These are phyloP conservation scores for Saccharomycopsis lassenensis DNA, from an alignment of 805 yeast genomes.

Conservation along the genomic window DNA sequence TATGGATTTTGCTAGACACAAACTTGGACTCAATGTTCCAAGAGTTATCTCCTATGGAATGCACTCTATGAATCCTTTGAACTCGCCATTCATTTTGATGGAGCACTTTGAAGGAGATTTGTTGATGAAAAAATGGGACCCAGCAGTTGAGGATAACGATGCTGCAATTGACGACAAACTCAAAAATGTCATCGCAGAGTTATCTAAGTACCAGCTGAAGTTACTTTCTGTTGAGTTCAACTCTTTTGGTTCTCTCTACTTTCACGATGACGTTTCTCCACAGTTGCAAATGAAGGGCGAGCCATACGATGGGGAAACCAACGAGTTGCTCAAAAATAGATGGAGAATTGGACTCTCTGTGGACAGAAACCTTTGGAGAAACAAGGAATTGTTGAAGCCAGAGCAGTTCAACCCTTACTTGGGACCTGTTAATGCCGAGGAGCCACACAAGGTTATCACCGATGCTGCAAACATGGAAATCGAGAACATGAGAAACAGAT, in stretches of 20 bases:
- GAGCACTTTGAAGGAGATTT: constrained; percentile 72
- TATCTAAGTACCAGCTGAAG: constrained; percentile 54
- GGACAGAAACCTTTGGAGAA: constrained; percentile 69
- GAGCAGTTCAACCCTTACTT: constrained; percentile 37
- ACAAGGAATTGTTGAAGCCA: constrained; percentile 42
- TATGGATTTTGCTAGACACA: constrained; percentile 62
- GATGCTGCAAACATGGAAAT: constrained; percentile 59
- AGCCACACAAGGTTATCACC: constrained; percentile 52
- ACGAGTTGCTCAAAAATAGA: constrained; percentile 43
- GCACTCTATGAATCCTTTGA: constrained; percentile 48
- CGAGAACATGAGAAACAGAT: constrained; percentile 44
- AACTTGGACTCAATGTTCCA: constrained; percentile 62
- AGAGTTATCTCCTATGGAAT: constrained; percentile 58
- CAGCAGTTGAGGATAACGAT: constrained; percentile 49
- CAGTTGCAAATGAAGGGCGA: constrained; percentile 27
- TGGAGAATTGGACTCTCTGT: constrained; percentile 90
- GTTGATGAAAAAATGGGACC: constrained; percentile 87
- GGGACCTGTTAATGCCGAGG: constrained; percentile 68
- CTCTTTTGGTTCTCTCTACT: constrained; percentile 74
- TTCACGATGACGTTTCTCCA: constrained; percentile 52
- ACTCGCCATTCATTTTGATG: constrained; percentile 69
- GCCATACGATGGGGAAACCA: constrained; percentile 52
- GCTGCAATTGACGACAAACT: constrained; percentile 39
- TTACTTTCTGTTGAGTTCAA: constrained; percentile 51
- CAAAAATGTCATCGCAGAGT: constrained; percentile 55